phyloP scores from a whole-genome alignment of 2,329 filamentous ascomycete genomes.

The Aspergillus sp. region DNA sequence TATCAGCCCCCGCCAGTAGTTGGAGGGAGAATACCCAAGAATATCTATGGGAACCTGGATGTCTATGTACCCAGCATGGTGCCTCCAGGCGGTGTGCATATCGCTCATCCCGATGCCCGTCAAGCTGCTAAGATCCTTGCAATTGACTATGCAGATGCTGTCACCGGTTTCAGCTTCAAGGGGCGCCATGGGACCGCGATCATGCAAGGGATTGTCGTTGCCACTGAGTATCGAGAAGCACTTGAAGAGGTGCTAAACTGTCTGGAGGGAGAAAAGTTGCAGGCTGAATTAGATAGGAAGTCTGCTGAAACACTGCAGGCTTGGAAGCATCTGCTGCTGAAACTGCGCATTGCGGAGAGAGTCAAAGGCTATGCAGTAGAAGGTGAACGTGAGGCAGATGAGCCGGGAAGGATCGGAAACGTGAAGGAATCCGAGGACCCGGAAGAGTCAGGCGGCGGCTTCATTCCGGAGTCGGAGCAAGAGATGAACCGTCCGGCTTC shows the following conservation, averaged over 20 bases:
- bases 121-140: slow-evolving; percentile 74
- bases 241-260: slow-evolving; percentile 69
- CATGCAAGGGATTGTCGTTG: slow-evolving; percentile 74
- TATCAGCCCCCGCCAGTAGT: slow-evolving; percentile 78
- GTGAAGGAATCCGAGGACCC: slow-evolving; percentile 26
- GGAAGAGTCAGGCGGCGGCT: slow-evolving; percentile 39
- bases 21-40: slow-evolving; percentile 67
- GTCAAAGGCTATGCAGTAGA: slow-evolving; percentile 61
- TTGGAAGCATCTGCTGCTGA: slow-evolving; percentile 63
- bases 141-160: slow-evolving; percentile 84
- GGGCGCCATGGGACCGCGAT: slow-evolving; percentile 85
- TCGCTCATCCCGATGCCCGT: slow-evolving; percentile 60
- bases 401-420: slow-evolving; percentile 40
- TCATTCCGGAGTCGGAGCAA: slow-evolving; percentile 38
- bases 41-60: slow-evolving; percentile 64
- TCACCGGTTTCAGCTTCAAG: slow-evolving; percentile 87
- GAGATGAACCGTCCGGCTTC: slow-evolving; percentile 9
- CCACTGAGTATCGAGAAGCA: slow-evolving; percentile 70
- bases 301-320: slow-evolving; percentile 53
- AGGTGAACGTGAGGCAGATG: slow-evolving; percentile 38
- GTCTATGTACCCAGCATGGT: slow-evolving; percentile 66
- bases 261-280: slow-evolving; percentile 65
- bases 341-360: slow-evolving; percentile 69
- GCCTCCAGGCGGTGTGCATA: slow-evolving; percentile 60
- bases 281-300: slow-evolving; percentile 61